Evolutionary conservation across 495 filamentous ascomycete genomes (phyloP).

Genomic region (Talaromyces thailandensis): DNA sequence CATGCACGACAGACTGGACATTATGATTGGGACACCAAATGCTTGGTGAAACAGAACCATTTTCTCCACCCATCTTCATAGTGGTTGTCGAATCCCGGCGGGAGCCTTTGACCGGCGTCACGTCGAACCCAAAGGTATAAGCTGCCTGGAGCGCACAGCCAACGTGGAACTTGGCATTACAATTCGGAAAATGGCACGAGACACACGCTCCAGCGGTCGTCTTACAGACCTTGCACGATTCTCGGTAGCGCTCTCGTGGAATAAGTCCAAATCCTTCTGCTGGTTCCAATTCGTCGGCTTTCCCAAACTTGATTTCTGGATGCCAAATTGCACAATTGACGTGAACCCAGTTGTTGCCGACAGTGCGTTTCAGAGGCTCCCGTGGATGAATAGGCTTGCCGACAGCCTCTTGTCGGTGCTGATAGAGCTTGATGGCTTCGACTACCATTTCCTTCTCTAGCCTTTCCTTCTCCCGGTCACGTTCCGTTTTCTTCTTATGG

Average conservation of each 20-base stretch:
- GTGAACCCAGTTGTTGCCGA: constrained; percentile 97
- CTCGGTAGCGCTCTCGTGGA: constrained; percentile 54
- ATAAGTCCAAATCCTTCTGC: constrained; percentile 84
- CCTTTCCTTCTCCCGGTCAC: constrained; percentile 82
- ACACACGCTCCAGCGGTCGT: constrained; percentile 66
- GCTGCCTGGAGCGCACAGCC: constrained; percentile 80
- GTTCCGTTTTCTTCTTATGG: constrained; percentile 89
- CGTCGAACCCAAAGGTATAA: constrained; percentile 79
- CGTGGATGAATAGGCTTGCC: constrained; percentile 73
- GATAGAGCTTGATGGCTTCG: constrained; percentile 67
- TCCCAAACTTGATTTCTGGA: constrained; percentile 84
- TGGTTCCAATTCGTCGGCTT: constrained; percentile 67
- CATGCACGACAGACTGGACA: constrained; percentile 61
- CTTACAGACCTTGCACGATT: constrained; percentile 82
- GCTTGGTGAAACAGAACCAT: constrained; percentile 64
- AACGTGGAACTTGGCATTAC: constrained; percentile 74
- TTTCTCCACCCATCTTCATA: constrained; percentile 69
- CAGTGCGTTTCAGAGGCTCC: constrained; percentile 85
- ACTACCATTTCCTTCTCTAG: constrained; percentile 71
- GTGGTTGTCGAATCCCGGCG: constrained; percentile 63
- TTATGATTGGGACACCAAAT: constrained; percentile 88
- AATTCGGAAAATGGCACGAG: constrained; percentile 58
- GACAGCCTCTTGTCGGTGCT: constrained; percentile 72
- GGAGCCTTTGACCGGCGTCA: constrained; percentile 82
- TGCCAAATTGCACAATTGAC: constrained; percentile 86